A percentile compares a stretch with the other conserved stretches of the same genome.
phyloP scores from a whole-genome alignment of 139 green algal genomes.

The Chlamydomonas sphaeroides region DNA sequence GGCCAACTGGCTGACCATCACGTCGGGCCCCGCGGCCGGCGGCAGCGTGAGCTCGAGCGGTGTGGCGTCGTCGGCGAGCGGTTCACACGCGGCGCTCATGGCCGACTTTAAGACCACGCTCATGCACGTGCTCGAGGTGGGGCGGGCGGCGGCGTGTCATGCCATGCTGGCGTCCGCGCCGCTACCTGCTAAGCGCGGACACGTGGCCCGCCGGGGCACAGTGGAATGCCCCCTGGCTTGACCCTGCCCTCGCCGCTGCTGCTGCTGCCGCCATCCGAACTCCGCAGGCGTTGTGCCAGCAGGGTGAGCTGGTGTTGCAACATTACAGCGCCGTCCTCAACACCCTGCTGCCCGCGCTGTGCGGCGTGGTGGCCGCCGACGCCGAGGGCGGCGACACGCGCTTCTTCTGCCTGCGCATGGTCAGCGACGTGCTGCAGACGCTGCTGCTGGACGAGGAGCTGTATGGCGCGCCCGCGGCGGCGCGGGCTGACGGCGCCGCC shows the following conservation, averaged over 20 bases:
- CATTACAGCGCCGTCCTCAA: constrained; percentile 61
- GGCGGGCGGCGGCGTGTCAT: neutral
- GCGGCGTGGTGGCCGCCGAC: constrained; percentile 56
- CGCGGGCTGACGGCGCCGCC: neutral
- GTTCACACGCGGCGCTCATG: constrained; percentile 9
- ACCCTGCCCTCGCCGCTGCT: too few species aligned
- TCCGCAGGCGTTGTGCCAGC: constrained; percentile 47
- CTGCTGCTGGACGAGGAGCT: constrained; percentile 39
- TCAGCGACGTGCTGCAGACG: constrained; percentile 71
- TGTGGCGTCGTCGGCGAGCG: neutral
- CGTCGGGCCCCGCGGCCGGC: constrained; percentile 26
- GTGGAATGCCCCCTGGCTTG: too few species aligned
- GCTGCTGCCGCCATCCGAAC: too few species aligned
- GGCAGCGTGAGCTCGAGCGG: neutral
- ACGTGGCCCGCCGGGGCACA: too few species aligned
- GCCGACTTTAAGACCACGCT: constrained; percentile 72
- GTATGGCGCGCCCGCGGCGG: constrained; percentile 2
- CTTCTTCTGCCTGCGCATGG: constrained; percentile 90
- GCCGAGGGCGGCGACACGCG: constrained; percentile 72
- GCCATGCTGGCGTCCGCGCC: too few species aligned
- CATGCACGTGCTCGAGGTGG: constrained; percentile 77
- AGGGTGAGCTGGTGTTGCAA: constrained; percentile 71
- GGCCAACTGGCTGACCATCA: constrained; percentile 54
- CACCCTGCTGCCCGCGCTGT: constrained; percentile 79
- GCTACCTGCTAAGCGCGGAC: too few species aligned